These are phyloP conservation scores for Garcia nutans DNA, from an alignment of 345 rosid species.

Conservation along the genomic window DNA sequence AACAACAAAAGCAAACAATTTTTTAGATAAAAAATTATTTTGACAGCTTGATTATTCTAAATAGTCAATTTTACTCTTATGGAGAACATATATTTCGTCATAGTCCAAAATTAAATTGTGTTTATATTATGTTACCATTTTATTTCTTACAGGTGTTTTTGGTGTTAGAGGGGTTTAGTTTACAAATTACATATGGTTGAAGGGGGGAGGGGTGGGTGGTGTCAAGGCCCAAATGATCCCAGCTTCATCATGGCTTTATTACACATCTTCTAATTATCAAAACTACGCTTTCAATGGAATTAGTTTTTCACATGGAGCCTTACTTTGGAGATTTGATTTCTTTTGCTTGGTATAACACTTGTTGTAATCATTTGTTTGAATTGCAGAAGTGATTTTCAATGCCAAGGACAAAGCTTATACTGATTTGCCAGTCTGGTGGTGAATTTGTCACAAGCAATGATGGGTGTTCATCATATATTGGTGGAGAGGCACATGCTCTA, in stretches of 20 bases:
- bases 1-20: too few species aligned
- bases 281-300: neutral
- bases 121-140: neutral
- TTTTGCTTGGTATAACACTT: neutral
- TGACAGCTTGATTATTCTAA: neutral
- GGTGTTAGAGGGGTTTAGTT: neutral
- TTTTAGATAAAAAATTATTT: neutral
- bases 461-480: slow-evolving; percentile 62
- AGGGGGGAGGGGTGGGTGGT: too few species aligned
- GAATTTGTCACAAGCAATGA: slow-evolving; percentile 63
- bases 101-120: neutral
- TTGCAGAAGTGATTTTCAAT: slow-evolving; percentile 39
- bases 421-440: slow-evolving; percentile 86
- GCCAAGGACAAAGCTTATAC: slow-evolving; percentile 81
- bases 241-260: too few species aligned
- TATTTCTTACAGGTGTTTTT: neutral
- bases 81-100: neutral
- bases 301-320: neutral
- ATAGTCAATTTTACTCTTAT: neutral
- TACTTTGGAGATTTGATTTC: slow-evolving; percentile 1
- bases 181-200: too few species aligned
- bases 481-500: slow-evolving; percentile 85
- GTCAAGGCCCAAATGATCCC: too few species aligned
- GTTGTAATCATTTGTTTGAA: slow-evolving; percentile 14
- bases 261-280: too few species aligned